A percentile compares a stretch with the other conserved stretches of the same genome.
Conservation (phyloP, 1,284 basidiomycete species). For the Cryptococcus maquisensis region DNA sequence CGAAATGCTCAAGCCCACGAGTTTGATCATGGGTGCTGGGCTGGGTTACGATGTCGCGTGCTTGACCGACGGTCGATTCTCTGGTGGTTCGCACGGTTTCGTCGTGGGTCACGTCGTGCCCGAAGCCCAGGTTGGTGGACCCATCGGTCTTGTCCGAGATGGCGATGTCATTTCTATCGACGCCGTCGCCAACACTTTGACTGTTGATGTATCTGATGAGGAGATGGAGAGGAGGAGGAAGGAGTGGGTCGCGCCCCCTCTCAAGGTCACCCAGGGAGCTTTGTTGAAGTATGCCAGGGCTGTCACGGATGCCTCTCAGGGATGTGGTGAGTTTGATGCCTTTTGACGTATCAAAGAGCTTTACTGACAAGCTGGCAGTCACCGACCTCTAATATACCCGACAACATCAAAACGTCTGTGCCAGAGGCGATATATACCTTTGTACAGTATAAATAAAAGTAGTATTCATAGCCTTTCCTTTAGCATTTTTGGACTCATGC, state of each 20-base stretch:
- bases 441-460: background rate
- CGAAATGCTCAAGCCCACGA: conserved; percentile 76
- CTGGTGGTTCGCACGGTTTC: conserved; percentile 61
- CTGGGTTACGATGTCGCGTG: conserved; percentile 84
- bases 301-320: conserved; percentile 65
- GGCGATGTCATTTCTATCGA: conserved; percentile 84
- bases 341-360: too few species aligned
- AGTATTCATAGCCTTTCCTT: background rate
- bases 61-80: conserved; percentile 95
- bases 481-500: background rate
- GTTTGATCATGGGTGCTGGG: conserved; percentile 86
- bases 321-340: conserved; percentile 36
- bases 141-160: conserved; percentile 89
- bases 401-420: too few species aligned
- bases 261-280: conserved; percentile 79
- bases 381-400: too few species aligned
- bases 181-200: conserved; percentile 69
- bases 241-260: conserved; percentile 75
- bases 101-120: conserved; percentile 57
- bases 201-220: conserved; percentile 74
- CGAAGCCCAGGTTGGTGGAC: conserved; percentile 86
- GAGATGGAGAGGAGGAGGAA: conserved; percentile 67
- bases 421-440: background rate
- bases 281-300: conserved; percentile 81
- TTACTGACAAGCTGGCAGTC: too few species aligned